Evolutionary conservation across 768 basidiomycete species (phyloP), one percentile per base, ranked within the genome.

Genomic region (Lentinula boryana): DNA sequence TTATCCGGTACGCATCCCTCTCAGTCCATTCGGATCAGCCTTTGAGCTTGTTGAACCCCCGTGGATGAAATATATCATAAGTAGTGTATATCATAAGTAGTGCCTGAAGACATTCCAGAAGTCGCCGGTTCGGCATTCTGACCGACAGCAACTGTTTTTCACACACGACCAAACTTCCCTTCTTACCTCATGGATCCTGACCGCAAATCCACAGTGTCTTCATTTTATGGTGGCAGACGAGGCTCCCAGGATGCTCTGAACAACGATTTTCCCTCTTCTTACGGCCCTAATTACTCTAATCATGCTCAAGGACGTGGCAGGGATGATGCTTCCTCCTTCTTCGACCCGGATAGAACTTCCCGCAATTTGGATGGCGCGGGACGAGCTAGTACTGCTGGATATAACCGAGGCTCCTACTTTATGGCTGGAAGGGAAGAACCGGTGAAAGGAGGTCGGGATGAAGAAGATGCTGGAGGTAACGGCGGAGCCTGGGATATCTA

Each of bases 151-250:
- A 13, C 36, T 38, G 36, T 38, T 32, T 23, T 51, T 51, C 50
- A 32, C 50, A 51, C 50, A 51, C 31, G 12, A 2, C 23, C 31
- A 32, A 51, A 7, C 15, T 18, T 51, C n/a, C 50, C 31, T 51
- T 32, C 16, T 27, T 23, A 27, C 36, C 40, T 32, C 38, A 91
- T 90, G 89, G 89, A 91, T 64, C 79, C 82, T 67, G 90, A 91
- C 75, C 81, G 88, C 68, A 89, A 88, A 72, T 90, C 91, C 4
- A 81, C 82, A 1, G 87, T 88, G 4, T 91, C 90, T 8, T 91
- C 89, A 3, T 92, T 91, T 77, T 91, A 90, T 64, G 87, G 84
- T 21, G 82, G 76, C 13, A 81, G 83, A 40, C 84, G 84, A 70
- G 69, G 75, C 60, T 81, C 89, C n/a, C 67, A 78, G 62, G 86